Evolutionary conservation across 176 grass and related monocot genomes (phyloP).

Genomic region (Areca catechu): DNA sequence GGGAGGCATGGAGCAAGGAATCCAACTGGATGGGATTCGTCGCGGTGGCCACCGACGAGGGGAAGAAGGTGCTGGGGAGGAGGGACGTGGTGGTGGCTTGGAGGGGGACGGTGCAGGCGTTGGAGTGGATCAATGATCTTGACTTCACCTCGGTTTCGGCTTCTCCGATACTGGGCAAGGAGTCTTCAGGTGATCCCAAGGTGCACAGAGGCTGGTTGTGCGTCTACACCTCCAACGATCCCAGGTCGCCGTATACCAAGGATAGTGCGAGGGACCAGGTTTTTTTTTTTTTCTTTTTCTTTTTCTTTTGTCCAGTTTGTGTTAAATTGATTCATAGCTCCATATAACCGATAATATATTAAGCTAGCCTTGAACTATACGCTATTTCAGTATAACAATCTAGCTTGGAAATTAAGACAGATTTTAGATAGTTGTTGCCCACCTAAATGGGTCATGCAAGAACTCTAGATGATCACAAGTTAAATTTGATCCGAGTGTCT

Average conservation of each 20-base stretch:
- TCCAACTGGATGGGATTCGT: constrained; percentile 96
- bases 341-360: too few species aligned
- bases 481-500: too few species aligned
- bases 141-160: constrained; percentile 63
- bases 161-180: constrained; percentile 30
- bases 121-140: constrained; percentile 86
- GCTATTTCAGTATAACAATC: too few species aligned
- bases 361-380: too few species aligned
- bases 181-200: constrained; percentile 17
- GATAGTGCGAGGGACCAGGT: constrained; percentile 77
- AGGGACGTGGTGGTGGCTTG: constrained; percentile 79
- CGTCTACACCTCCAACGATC: constrained; percentile 52
- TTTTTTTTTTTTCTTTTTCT: neutral
- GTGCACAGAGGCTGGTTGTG: constrained; percentile 83
- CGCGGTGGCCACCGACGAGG: constrained; percentile 79
- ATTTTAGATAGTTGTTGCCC: too few species aligned
- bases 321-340: too few species aligned
- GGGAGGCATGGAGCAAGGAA: constrained; percentile 56
- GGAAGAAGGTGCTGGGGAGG: constrained; percentile 60
- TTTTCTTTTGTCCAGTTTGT: too few species aligned
- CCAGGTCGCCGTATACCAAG: constrained; percentile 48
- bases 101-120: constrained; percentile 58
- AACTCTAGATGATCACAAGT: too few species aligned
- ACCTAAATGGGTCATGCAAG: too few species aligned
- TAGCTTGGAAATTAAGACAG: too few species aligned